Percentiles rank a stretch among this genome's conserved stretches.
Conservation (phyloP, 2,329 filamentous ascomycete genomes). For the Arthrobotrys sinensis region DNA sequence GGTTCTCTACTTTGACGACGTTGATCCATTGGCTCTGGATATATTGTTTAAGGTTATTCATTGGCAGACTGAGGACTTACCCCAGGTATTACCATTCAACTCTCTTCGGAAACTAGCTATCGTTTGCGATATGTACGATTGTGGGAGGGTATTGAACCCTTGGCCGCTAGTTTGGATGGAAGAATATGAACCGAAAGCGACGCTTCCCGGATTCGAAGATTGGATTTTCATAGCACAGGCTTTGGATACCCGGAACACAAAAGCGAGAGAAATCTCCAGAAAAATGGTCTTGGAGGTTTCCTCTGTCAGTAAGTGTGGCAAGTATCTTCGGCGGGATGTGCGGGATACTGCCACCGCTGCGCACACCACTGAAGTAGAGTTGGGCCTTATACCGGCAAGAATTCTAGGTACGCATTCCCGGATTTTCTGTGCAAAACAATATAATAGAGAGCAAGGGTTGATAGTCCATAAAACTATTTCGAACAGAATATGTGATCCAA, state of each 20-base stretch:
- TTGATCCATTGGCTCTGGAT: slow-evolving; percentile 13
- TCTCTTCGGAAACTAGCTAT: slow-evolving; percentile 4
- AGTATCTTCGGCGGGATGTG: slow-evolving; percentile 10
- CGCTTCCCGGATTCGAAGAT: slow-evolving; percentile 6
- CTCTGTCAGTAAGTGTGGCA: slow-evolving; percentile 29
- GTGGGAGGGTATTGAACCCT: slow-evolving; percentile 8
- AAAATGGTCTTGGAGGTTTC: slow-evolving; percentile 15
- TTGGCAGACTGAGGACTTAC: slow-evolving; percentile 11
- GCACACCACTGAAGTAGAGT: neutral
- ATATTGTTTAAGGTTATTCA: slow-evolving; percentile 34
- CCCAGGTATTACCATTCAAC: neutral
- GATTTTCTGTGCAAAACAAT: neutral
- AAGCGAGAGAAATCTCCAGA: slow-evolving; percentile 3
- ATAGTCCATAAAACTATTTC: neutral
- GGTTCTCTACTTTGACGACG: slow-evolving; percentile 17
- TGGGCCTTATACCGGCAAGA: slow-evolving; percentile 13
- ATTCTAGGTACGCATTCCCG: slow-evolving; percentile 7
- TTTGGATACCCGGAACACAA: slow-evolving; percentile 13
- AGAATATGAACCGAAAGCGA: slow-evolving; percentile 11
- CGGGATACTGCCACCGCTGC: neutral
- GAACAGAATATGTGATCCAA: slow-evolving; percentile 15
- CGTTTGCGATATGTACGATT: slow-evolving; percentile 17
- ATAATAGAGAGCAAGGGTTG: neutral
- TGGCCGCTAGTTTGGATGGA: slow-evolving; percentile 30
- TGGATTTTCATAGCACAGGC: slow-evolving; percentile 20